A percentile compares a stretch with the other conserved stretches of the same genome.
Evolutionary conservation across 176 grass and related monocot species (phyloP).

Genomic region (Lolium rigidum): DNA sequence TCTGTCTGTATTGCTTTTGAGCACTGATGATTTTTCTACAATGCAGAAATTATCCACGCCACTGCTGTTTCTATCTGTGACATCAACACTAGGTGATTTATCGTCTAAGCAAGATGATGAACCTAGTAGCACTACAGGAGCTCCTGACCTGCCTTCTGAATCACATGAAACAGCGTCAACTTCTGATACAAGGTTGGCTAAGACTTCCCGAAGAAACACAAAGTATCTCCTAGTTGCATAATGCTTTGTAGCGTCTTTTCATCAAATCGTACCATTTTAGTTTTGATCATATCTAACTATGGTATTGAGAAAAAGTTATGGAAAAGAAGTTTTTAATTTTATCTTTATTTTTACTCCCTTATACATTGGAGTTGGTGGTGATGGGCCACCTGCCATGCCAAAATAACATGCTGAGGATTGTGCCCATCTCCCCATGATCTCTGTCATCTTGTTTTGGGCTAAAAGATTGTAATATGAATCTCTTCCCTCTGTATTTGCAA

Average conservation of each 20-base stretch:
- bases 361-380: background rate
- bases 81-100: conserved; percentile 65
- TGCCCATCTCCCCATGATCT: background rate
- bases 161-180: conserved; percentile 50
- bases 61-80: conserved; percentile 80
- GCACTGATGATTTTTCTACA: conserved; percentile 37
- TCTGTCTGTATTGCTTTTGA: conserved; percentile 30
- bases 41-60: conserved; percentile 90
- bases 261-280: conserved; percentile 23
- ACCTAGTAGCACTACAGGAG: conserved; percentile 43
- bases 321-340: conserved; percentile 21
- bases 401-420: conserved; percentile 11
- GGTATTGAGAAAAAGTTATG: background rate
- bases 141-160: conserved; percentile 58
- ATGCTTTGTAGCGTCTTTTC: conserved; percentile 23
- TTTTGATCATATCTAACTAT: conserved; percentile 5
- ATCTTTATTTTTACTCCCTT: background rate
- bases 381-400: background rate
- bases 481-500: background rate
- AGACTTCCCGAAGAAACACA: conserved; percentile 31
- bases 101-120: conserved; percentile 58
- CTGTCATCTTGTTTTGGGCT: background rate
- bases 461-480: background rate
- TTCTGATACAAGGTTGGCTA: conserved; percentile 59
- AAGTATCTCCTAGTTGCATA: conserved; percentile 26